phyloP scores from a whole-genome alignment of 2,329 filamentous ascomycete species.

The Phoma sp. region DNA sequence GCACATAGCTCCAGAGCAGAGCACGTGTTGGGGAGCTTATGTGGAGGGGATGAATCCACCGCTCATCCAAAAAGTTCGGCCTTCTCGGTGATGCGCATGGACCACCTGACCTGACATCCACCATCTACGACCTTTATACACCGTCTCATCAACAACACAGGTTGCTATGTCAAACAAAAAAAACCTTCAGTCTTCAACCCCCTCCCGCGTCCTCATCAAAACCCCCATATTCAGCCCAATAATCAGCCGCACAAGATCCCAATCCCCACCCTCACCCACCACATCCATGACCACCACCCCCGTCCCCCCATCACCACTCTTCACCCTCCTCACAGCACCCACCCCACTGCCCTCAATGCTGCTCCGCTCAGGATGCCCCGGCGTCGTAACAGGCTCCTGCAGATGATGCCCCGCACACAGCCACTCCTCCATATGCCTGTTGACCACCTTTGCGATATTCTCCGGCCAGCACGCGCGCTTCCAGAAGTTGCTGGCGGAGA shows the following conservation, averaged over 20 bases:
- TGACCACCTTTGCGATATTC: constrained; percentile 84
- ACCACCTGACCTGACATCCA: neutral
- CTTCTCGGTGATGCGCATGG: constrained; percentile 21
- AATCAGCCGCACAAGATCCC: constrained; percentile 86
- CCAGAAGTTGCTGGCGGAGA: constrained; percentile 94
- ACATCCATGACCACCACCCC: constrained; percentile 93
- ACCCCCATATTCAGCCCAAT: constrained; percentile 86
- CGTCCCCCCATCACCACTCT: constrained; percentile 69
- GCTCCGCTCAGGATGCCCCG: constrained; percentile 24
- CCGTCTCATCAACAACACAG: no score
- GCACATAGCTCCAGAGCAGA: constrained; percentile 12
- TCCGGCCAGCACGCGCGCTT: constrained; percentile 92
- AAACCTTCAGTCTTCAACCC: no score
- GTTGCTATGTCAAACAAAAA: no score
- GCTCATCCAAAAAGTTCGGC: constrained; percentile 25
- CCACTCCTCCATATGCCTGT: constrained; percentile 72
- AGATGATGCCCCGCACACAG: constrained; percentile 61
- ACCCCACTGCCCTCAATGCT: constrained; percentile 13
- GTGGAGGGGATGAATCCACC: no score
- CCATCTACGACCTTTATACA: no score
- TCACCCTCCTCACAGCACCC: constrained; percentile 57
- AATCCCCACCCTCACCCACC: constrained; percentile 86
- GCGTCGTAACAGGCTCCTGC: constrained; percentile 14
- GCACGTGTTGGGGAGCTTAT: neutral
- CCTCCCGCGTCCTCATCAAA: constrained; percentile 16